Evolutionary conservation across 495 filamentous ascomycete genomes (phyloP).

Genomic region (Sphaerosporella brunnea): DNA sequence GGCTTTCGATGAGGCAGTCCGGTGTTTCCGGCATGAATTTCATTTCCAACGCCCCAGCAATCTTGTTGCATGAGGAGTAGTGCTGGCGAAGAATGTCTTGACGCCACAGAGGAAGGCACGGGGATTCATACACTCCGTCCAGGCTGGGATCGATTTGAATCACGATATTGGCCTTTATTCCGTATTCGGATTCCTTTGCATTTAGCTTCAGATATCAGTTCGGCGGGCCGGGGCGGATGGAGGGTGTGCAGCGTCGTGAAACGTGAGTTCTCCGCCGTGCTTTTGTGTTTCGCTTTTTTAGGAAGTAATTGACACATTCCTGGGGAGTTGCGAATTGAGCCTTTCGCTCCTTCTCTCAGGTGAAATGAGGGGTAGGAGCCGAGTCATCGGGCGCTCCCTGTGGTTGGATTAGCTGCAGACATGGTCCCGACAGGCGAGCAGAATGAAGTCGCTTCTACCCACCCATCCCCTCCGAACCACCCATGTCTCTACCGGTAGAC

Average conservation of each 20-base stretch:
- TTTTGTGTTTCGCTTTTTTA: not conserved
- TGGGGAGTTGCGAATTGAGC: not conserved
- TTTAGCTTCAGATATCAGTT: not conserved
- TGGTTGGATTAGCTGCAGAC: not conserved
- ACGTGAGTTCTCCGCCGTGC: not conserved
- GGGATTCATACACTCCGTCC: not conserved
- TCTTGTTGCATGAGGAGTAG: not conserved
- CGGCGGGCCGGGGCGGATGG: not conserved
- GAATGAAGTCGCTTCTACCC: constrained; percentile 1
- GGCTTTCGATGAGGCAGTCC: not conserved
- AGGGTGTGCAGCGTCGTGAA: not conserved
- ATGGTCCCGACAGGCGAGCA: constrained; percentile 1
- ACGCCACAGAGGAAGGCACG: not conserved
- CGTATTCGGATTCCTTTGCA: not conserved
- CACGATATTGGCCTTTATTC: not conserved
- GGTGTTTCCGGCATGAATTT: not conserved
- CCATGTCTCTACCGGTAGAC: not conserved
- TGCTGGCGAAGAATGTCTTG: not conserved
- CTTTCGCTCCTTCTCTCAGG: not conserved
- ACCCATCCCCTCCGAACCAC: not conserved
- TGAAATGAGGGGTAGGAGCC: constrained; percentile 5
- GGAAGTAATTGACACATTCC: not conserved
- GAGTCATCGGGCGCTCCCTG: not conserved
- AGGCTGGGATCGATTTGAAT: not conserved
- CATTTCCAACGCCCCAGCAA: no score